A percentile compares a stretch with the other conserved stretches of the same genome.
Evolutionary conservation across 495 filamentous ascomycete species (phyloP).

Genomic region (Neurospora sp.): DNA sequence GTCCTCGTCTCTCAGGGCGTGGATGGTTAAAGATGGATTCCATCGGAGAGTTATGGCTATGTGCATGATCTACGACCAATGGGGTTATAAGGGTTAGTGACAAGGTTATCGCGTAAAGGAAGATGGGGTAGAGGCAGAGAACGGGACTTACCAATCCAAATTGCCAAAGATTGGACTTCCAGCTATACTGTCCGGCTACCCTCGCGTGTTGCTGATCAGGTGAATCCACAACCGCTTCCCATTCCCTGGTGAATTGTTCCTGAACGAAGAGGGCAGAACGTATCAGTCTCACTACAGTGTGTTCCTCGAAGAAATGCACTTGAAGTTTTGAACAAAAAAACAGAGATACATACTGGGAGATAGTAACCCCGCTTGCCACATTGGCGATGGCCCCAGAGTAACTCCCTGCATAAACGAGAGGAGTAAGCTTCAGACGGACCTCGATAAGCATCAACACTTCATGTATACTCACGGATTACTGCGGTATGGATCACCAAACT

Average conservation of each 20-base stretch:
- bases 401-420: background rate
- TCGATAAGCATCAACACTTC: background rate
- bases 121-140: background rate
- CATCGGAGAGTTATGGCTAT: background rate
- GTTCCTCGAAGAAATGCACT: background rate
- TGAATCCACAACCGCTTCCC: background rate
- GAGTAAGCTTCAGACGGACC: background rate
- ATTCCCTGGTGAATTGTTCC: background rate
- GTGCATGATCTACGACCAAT: background rate
- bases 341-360: background rate
- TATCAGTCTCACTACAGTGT: background rate
- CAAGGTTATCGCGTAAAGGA: background rate
- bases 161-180: background rate
- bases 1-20: background rate
- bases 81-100: background rate
- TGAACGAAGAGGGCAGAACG: background rate
- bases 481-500: background rate
- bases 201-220: background rate
- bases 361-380: background rate
- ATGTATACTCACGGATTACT: background rate
- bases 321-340: background rate
- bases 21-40: background rate
- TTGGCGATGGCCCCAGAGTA: background rate
- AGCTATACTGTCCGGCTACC: background rate
- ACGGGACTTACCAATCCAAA: background rate